Conservation (phyloP, 805 yeast genomes). For the Monosporozyma siamensis region DNA sequence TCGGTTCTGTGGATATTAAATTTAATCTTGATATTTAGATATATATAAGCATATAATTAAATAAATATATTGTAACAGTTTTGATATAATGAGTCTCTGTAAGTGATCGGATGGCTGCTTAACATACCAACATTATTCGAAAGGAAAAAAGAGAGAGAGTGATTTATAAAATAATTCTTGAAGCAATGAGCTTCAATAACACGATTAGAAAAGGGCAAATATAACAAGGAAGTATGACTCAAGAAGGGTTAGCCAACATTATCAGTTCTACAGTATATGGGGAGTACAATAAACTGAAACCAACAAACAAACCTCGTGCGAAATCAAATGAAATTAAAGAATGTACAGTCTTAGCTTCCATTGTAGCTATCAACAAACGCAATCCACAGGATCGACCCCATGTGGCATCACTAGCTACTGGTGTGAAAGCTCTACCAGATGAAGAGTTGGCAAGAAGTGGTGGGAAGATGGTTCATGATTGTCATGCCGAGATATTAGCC, state of each 20-base stretch:
- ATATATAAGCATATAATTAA: background rate
- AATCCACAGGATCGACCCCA: slow-evolving; percentile 5
- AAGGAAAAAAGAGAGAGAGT: too few relatives aligned
- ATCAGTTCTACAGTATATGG: slow-evolving; percentile 13
- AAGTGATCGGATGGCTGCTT: too few relatives aligned
- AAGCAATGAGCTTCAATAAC: background rate
- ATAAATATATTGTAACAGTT: background rate
- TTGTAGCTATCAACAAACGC: slow-evolving; percentile 38
- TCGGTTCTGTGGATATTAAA: slow-evolving; percentile 34
- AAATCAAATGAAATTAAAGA: slow-evolving; percentile 61
- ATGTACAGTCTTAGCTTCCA: slow-evolving; percentile 78
- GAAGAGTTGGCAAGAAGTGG: slow-evolving; percentile 30
- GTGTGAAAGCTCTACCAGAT: slow-evolving; percentile 72
- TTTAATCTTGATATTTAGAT: slow-evolving; percentile 31
- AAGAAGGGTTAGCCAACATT: slow-evolving; percentile 11
- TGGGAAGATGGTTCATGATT: slow-evolving; percentile 72
- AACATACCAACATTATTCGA: too few relatives aligned
- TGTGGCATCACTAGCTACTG: slow-evolving; percentile 56
- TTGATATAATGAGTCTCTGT: background rate
- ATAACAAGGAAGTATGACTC: background rate
- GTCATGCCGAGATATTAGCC: slow-evolving; percentile 81
- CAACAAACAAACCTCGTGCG: slow-evolving; percentile 47
- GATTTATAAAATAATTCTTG: too few relatives aligned
- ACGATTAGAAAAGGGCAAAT: background rate
- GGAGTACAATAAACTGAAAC: slow-evolving; percentile 27